Evolutionary conservation across 257 asterid genomes (phyloP).

Genomic region (Fraxinus quadrangulata): DNA sequence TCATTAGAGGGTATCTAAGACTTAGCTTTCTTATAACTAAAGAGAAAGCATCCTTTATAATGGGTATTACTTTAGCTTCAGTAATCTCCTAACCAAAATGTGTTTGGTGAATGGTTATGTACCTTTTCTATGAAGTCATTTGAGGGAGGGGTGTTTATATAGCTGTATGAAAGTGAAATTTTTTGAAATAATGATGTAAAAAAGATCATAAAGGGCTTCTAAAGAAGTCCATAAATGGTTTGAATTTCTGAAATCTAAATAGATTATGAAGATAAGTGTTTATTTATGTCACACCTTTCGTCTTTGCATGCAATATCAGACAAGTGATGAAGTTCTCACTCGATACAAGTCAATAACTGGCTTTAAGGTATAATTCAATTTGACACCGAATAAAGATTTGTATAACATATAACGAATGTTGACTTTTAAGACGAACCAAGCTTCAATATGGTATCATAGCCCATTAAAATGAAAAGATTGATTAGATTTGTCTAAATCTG

Average conservation of each 20-base stretch:
- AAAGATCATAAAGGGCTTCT: neutral
- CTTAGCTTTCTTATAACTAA: constrained; percentile 5
- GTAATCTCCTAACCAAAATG: constrained; percentile 16
- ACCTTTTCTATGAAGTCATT: neutral
- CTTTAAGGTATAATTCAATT: neutral
- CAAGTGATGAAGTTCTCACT: neutral
- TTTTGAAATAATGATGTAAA: neutral
- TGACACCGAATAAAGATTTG: neutral
- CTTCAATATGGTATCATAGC: no score
- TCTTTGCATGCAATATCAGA: neutral
- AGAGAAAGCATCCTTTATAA: neutral
- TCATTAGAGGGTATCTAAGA: no score
- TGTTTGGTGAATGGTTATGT: constrained; percentile 16
- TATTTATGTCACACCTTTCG: neutral
- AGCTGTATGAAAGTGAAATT: neutral
- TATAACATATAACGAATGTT: no score
- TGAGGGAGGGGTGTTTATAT: neutral
- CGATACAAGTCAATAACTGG: neutral
- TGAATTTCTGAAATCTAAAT: neutral
- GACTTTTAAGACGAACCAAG: no score
- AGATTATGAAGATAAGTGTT: neutral
- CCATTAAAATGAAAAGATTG: no score
- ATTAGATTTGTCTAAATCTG: no score
- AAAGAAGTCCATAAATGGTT: neutral
- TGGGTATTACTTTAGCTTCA: constrained; percentile 21